phyloP scores from a whole-genome alignment of 441 rosid species.

The Metrosideros polymorpha region DNA sequence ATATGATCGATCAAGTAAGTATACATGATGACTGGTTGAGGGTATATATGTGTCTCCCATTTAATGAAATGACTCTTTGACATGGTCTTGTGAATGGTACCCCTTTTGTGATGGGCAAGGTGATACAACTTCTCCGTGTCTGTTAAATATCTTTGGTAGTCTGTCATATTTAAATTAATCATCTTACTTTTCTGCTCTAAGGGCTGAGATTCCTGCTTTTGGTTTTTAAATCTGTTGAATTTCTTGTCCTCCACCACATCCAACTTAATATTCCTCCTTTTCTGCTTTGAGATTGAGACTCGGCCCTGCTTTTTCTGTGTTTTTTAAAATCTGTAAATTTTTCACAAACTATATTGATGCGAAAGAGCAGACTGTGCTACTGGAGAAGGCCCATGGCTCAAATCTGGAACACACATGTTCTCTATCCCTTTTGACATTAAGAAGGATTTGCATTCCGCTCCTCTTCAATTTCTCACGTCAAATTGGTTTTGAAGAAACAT shows the following conservation, averaged over 20 bases:
- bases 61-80: neutral
- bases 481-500: neutral
- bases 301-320: neutral
- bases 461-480: neutral
- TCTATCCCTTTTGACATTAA: neutral
- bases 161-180: neutral
- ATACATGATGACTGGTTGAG: neutral
- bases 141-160: neutral
- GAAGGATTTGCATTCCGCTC: neutral
- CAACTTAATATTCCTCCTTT: neutral
- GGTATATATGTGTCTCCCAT: neutral
- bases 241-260: neutral
- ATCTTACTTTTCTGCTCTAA: neutral
- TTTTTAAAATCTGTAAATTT: neutral
- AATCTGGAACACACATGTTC: neutral
- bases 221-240: neutral
- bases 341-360: neutral
- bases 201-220: neutral
- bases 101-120: neutral
- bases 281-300: neutral
- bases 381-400: neutral
- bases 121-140: neutral
- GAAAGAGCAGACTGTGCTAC: neutral
- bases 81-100: neutral
- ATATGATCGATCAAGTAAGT: conserved; percentile 82